A percentile compares a stretch with the other conserved stretches of the same genome.
phyloP scores from a whole-genome alignment of 441 rosid species.

The Adansonia rubrostipa region DNA sequence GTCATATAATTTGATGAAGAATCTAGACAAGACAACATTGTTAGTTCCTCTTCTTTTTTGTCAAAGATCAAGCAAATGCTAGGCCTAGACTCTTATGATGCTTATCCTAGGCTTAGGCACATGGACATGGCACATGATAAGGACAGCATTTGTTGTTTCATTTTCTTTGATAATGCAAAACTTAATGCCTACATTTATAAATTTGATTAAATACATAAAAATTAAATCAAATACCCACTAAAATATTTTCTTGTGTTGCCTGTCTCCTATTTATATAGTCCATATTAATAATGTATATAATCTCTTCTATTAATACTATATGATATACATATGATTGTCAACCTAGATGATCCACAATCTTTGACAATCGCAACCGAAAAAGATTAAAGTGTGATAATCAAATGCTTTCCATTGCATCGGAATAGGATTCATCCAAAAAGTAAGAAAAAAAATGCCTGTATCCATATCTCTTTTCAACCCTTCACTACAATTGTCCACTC shows the following conservation, averaged over 20 bases:
- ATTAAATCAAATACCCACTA: not conserved
- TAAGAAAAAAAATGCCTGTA: not conserved
- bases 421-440: constrained; percentile 4
- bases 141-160: not conserved
- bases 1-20: not conserved
- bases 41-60: not conserved
- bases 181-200: not conserved
- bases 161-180: not conserved
- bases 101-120: constrained; percentile 15
- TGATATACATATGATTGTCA: too few species aligned
- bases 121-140: not conserved
- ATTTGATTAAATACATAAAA: not conserved
- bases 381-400: not conserved
- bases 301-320: too few species aligned
- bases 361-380: not conserved
- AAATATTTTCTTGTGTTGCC: not conserved
- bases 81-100: not conserved
- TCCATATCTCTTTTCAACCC: not conserved
- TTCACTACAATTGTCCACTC: constrained; percentile 9
- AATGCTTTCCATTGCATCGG: not conserved
- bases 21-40: constrained; percentile 14
- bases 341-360: not conserved
- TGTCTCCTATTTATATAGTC: too few species aligned
- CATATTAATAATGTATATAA: too few species aligned
- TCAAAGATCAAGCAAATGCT: not conserved